Evolutionary conservation across 345 rosid genomes (phyloP).

Genomic region (Heritiera littoralis): DNA sequence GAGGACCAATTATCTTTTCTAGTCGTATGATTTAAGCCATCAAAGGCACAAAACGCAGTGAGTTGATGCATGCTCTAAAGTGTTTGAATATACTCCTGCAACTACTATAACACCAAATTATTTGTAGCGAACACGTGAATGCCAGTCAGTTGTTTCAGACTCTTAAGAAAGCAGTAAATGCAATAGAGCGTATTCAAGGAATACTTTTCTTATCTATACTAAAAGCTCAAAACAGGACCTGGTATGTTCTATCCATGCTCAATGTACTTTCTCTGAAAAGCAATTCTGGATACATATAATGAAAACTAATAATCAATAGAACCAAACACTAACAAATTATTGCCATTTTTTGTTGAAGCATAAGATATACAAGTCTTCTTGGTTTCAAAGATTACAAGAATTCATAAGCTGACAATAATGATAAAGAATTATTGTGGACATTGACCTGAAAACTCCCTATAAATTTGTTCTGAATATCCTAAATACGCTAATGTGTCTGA

Average conservation of each 20-base stretch:
- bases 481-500: background rate
- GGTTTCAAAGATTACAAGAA: background rate
- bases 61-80: background rate
- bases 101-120: background rate
- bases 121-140: background rate
- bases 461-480: background rate
- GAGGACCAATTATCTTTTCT: conserved; percentile 22
- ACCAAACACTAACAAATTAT: background rate
- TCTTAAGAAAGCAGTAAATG: background rate
- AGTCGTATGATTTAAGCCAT: background rate
- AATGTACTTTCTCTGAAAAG: background rate
- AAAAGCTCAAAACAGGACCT: background rate
- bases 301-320: background rate
- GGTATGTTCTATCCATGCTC: background rate
- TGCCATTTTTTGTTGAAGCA: background rate
- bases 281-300: background rate
- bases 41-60: background rate
- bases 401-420: background rate
- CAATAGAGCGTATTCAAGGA: background rate
- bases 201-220: background rate
- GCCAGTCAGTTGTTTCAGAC: conserved; percentile 4
- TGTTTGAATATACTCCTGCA: background rate
- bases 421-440: background rate
- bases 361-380: background rate
- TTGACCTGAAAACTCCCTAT: background rate